Conservation (phyloP, 805 yeast genomes). For the Pichia paraexigua region DNA sequence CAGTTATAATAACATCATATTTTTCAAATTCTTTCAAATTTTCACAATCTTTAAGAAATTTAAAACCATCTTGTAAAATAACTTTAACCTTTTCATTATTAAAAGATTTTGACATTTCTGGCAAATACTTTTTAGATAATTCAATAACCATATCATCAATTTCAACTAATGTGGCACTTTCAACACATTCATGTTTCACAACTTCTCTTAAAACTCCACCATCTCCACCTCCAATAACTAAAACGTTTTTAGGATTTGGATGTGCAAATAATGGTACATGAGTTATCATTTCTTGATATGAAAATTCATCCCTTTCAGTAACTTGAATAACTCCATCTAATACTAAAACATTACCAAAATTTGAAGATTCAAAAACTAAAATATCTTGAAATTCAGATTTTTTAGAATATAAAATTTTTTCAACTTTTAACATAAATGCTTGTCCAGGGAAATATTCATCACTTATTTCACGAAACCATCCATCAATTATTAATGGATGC, state of each 20-base stretch:
- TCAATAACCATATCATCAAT: constrained; percentile 79
- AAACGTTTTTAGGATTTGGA: constrained; percentile 61
- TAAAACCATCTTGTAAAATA: constrained; percentile 75
- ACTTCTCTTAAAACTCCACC: constrained; percentile 91
- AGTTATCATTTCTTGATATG: constrained; percentile 87
- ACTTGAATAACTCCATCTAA: constrained; percentile 88
- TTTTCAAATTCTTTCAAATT: constrained; percentile 31
- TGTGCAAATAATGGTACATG: constrained; percentile 79
- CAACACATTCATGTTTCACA: constrained; percentile 54
- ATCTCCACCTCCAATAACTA: constrained; percentile 94
- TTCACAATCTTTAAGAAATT: constrained; percentile 47
- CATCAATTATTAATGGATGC: constrained; percentile 47
- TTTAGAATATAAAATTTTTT: constrained; percentile 55
- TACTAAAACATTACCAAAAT: constrained; percentile 82
- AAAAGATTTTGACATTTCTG: constrained; percentile 63
- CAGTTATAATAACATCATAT: constrained; percentile 83
- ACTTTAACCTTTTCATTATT: constrained; percentile 59
- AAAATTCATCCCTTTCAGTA: constrained; percentile 87
- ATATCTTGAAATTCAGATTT: constrained; percentile 74
- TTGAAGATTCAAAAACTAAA: constrained; percentile 63
- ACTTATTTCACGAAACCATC: constrained; percentile 78
- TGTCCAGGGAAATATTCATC: constrained; percentile 82
- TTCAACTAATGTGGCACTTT: constrained; percentile 72
- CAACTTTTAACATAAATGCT: constrained; percentile 61
- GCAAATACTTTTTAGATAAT: constrained; percentile 63